Percentiles rank a stretch among this genome's conserved stretches.
These are phyloP conservation scores for Buxus sempervirens DNA, from an alignment of 164 flowering plant genomes.

Conservation along the genomic window DNA sequence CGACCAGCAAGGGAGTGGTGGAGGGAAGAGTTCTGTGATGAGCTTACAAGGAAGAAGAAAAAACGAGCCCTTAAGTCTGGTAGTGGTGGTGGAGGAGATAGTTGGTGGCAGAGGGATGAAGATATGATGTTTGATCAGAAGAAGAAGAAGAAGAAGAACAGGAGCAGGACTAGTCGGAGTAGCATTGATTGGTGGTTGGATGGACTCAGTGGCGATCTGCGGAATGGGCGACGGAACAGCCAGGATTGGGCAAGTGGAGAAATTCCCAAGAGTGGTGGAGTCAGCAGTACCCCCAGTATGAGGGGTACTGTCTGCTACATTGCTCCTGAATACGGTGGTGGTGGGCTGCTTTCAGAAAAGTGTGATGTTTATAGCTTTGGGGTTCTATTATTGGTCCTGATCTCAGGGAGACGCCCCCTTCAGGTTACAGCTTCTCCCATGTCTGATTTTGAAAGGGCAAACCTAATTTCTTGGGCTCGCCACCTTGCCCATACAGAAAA, in stretches of 20 bases:
- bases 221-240: conserved; percentile 47
- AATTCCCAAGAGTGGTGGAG: conserved; percentile 80
- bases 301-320: conserved; percentile 95
- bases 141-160: conserved; percentile 48
- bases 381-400: conserved; percentile 70
- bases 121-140: conserved; percentile 22
- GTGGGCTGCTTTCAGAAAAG: conserved; percentile 70
- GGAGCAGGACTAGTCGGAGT: conserved; percentile 43
- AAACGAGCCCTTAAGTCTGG: conserved; percentile 28
- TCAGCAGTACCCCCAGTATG: conserved; percentile 97
- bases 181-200: conserved; percentile 91
- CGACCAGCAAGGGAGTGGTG: conserved; percentile 89
- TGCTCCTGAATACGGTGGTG: conserved; percentile 91
- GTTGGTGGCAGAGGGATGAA: conserved; percentile 73
- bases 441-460: conserved; percentile 90
- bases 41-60: conserved; percentile 59
- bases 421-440: conserved; percentile 91
- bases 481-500: conserved; percentile 74
- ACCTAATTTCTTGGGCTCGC: conserved; percentile 86
- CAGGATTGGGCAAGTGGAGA: conserved; percentile 64
- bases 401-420: conserved; percentile 88
- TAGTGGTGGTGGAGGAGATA: conserved; percentile 29
- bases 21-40: conserved; percentile 91
- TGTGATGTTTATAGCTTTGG: conserved; percentile 94
- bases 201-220: conserved; percentile 69